Conservation (phyloP, 1,284 basidiomycete genomes). For the Malassezia sympodialis region DNA sequence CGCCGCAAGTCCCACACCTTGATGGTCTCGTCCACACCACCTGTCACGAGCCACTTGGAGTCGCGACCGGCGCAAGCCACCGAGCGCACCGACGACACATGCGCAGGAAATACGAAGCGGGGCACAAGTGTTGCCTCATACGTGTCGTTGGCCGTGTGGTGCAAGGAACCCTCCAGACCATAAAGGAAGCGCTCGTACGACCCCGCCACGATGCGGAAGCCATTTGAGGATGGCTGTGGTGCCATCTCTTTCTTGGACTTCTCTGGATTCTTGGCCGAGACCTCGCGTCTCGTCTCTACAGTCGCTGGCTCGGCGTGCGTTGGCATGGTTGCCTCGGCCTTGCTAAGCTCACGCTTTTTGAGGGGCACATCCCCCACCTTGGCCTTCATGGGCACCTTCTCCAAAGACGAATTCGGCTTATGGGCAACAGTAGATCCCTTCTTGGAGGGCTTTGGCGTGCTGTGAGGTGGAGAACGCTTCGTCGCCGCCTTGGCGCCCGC, state of each 20-base stretch:
- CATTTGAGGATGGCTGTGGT: neutral
- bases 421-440: neutral
- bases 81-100: constrained; percentile 80
- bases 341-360: neutral
- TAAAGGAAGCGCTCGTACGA: constrained; percentile 93
- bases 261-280: too few relatives aligned
- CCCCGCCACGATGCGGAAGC: constrained; percentile 60
- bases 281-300: neutral
- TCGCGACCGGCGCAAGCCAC: constrained; percentile 57
- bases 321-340: neutral
- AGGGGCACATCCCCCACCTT: neutral
- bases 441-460: neutral
- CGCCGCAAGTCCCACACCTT: constrained; percentile 93
- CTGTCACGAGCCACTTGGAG: constrained; percentile 82
- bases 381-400: neutral
- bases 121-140: constrained; percentile 54
- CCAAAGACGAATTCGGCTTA: neutral
- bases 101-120: constrained; percentile 90
- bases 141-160: constrained; percentile 39
- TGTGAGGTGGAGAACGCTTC: neutral
- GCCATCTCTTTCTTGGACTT: too few relatives aligned
- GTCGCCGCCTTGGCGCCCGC: neutral
- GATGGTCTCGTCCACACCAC: constrained; percentile 84
- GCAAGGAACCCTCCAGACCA: constrained; percentile 65
- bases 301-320: neutral